phyloP scores from a whole-genome alignment of 164 flowering plant species.

The Saururus chinensis region DNA sequence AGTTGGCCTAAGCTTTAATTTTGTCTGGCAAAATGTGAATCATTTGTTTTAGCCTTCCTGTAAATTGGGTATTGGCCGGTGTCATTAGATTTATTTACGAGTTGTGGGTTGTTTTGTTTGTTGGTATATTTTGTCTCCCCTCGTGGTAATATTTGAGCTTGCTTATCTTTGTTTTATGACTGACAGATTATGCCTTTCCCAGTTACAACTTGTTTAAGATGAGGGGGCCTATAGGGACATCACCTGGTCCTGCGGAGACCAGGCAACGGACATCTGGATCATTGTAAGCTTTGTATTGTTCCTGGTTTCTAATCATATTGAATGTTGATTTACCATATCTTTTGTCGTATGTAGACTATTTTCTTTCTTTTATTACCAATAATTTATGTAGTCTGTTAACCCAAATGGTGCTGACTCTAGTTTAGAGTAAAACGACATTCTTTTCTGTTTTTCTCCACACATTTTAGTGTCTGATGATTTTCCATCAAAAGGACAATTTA shows the following conservation, averaged over 20 bases:
- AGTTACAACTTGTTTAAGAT: constrained; percentile 12
- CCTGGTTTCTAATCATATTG: no score
- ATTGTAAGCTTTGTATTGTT: constrained; percentile 23
- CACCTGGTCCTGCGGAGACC: constrained; percentile 24
- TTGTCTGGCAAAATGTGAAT: no score
- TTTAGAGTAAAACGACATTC: neutral
- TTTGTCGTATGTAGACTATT: neutral
- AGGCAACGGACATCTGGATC: constrained; percentile 38
- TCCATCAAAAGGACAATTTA: no score
- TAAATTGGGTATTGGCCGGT: no score
- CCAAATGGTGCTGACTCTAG: neutral
- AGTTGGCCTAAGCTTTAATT: no score
- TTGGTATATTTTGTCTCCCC: neutral
- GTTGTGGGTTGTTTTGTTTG: neutral
- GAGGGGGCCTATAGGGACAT: constrained; percentile 26
- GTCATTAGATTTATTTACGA: neutral
- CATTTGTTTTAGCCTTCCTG: no score
- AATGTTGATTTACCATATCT: neutral
- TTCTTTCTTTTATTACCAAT: neutral
- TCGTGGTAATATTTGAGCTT: neutral
- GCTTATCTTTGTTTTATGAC: neutral
- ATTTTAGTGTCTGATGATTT: no score
- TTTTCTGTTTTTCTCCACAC: no score
- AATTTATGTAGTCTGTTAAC: no score
- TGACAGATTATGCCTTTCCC: constrained; percentile 7